Percentiles rank a stretch among this genome's conserved stretches.
phyloP scores from a whole-genome alignment of 2,329 filamentous ascomycete species.

The Sclerotinia minor region DNA sequence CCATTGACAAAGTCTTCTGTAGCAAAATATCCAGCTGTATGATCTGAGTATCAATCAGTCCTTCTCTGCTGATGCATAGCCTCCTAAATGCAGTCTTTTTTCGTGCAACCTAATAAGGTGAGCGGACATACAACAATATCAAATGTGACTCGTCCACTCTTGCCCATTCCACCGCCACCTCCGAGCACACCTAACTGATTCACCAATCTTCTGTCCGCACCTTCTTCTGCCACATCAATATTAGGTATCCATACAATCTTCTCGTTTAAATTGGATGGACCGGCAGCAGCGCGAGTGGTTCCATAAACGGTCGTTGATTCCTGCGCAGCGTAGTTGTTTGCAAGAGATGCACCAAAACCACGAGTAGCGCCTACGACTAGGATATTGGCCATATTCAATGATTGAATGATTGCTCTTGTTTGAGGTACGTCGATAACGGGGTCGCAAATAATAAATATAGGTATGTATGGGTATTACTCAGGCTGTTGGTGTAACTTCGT shows the following conservation, averaged over 20 bases:
- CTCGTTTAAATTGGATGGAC: slow-evolving; percentile 45
- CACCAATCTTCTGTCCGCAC: slow-evolving; percentile 51
- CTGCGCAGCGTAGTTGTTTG: slow-evolving; percentile 55
- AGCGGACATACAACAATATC: slow-evolving; percentile 48
- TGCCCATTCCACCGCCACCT: slow-evolving; percentile 35
- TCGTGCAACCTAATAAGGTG: neutral
- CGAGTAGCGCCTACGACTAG: slow-evolving; percentile 68
- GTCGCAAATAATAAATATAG: neutral
- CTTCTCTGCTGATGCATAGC: neutral
- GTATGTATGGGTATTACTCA: neutral
- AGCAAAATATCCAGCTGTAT: slow-evolving; percentile 70
- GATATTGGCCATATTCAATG: slow-evolving; percentile 39
- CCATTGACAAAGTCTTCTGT: slow-evolving; percentile 61
- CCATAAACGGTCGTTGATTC: slow-evolving; percentile 55
- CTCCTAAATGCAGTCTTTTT: neutral
- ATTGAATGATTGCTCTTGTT: neutral
- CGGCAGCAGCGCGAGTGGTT: slow-evolving; percentile 53
- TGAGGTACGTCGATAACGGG: neutral
- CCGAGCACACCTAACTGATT: slow-evolving; percentile 45
- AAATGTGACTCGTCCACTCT: slow-evolving; percentile 42
- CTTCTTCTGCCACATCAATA: slow-evolving; percentile 55
- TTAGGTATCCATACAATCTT: slow-evolving; percentile 57
- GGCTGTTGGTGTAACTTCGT: neutral
- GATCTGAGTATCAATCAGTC: slow-evolving; percentile 50
- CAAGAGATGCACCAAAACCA: slow-evolving; percentile 64